These are phyloP conservation scores for Verticillium longisporum DNA, from an alignment of 2,329 filamentous ascomycete species.

Conservation along the genomic window DNA sequence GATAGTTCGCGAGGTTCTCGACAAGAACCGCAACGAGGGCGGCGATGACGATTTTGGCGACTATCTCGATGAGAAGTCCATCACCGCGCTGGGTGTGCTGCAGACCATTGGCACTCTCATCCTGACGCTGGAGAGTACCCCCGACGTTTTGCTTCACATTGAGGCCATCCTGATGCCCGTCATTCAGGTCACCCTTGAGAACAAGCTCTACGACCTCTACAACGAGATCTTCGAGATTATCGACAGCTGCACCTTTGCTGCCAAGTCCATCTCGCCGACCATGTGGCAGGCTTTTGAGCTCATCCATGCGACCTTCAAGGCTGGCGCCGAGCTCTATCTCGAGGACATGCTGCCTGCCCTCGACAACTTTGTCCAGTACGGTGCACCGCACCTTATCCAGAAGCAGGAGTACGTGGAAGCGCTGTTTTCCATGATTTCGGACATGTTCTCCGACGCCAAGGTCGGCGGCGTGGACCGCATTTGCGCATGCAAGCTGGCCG, in stretches of 20 bases:
- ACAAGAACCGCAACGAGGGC: slow-evolving; percentile 70
- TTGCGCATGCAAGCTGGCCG: slow-evolving; percentile 94
- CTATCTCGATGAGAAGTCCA: slow-evolving; percentile 96
- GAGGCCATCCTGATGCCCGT: slow-evolving; percentile 97
- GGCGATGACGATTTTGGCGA: slow-evolving; percentile 79
- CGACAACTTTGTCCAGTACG: slow-evolving; percentile 96
- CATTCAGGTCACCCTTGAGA: slow-evolving; percentile 90
- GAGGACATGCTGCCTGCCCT: slow-evolving; percentile 98
- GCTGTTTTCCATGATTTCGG: slow-evolving; percentile 86
- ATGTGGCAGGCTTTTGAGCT: slow-evolving; percentile 99
- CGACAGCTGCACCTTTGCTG: slow-evolving; percentile 96
- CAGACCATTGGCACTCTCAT: slow-evolving; percentile 98
- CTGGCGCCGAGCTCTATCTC: slow-evolving; percentile 91
- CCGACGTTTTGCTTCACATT: slow-evolving; percentile 88
- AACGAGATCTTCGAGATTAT: slow-evolving; percentile 99
- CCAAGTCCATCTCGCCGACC: slow-evolving; percentile 87
- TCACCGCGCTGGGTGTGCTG: slow-evolving; percentile 89
- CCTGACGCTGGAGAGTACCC: slow-evolving; percentile 91
- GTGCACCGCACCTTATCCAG: slow-evolving; percentile 69
- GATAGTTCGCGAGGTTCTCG: slow-evolving; percentile 84
- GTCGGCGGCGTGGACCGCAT: slow-evolving; percentile 92
- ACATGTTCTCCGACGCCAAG: slow-evolving; percentile 89
- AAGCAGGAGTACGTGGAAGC: slow-evolving; percentile 84
- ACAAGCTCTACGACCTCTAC: slow-evolving; percentile 96
- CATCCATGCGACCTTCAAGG: slow-evolving; percentile 95